Conservation (phyloP, 2,329 filamentous ascomycete species). For the Ceratocystis alfenasii region DNA sequence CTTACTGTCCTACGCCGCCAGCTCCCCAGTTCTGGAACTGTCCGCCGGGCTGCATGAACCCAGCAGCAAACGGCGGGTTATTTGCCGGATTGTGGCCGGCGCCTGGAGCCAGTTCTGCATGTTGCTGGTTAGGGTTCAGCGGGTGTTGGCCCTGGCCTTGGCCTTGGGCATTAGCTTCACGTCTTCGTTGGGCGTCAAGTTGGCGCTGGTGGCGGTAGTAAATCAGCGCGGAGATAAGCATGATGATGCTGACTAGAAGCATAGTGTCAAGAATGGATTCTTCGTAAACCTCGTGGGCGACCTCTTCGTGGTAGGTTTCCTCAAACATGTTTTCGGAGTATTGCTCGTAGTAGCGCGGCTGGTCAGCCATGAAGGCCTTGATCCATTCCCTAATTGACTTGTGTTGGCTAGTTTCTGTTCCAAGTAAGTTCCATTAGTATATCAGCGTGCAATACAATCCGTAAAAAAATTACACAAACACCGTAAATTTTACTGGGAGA, state of each 20-base stretch:
- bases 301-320: slow-evolving; percentile 46
- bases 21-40: slow-evolving; percentile 53
- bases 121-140: slow-evolving; percentile 24
- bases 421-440: too few species aligned
- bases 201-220: slow-evolving; percentile 69
- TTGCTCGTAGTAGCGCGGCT: slow-evolving; percentile 52
- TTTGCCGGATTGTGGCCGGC: slow-evolving; percentile 23
- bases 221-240: slow-evolving; percentile 61
- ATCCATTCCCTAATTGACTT: slow-evolving; percentile 81
- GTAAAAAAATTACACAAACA: not conserved
- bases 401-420: slow-evolving; percentile 53
- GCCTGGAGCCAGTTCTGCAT: slow-evolving; percentile 22
- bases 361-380: slow-evolving; percentile 65
- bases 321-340: slow-evolving; percentile 38
- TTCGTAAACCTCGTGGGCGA: slow-evolving; percentile 54
- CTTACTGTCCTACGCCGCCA: slow-evolving; percentile 45
- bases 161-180: not conserved
- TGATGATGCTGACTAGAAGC: slow-evolving; percentile 66
- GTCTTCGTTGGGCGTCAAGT: slow-evolving; percentile 35
- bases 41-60: slow-evolving; percentile 48
- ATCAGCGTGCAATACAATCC: too few species aligned
- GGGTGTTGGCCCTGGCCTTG: not conserved
- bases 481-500: not conserved
- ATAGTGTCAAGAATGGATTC: slow-evolving; percentile 75
- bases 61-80: slow-evolving; percentile 12